Base-by-base conservation (phyloP, 805 yeast species). In the Teunomyces panamensis region DNA sequence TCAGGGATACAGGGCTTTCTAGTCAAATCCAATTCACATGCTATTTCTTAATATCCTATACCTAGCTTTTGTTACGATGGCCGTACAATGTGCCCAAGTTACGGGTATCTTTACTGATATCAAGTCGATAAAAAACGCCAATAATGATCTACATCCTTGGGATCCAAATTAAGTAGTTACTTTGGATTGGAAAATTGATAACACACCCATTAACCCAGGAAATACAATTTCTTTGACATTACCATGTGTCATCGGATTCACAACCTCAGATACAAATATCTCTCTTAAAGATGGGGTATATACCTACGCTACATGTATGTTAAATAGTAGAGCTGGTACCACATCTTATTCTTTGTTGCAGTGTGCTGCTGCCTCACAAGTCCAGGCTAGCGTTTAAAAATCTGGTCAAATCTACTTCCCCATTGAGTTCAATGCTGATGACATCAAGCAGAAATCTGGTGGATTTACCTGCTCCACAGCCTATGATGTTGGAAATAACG, bases 231-330 rank as follows among this genome's bases (percentile, higher is more conserved):
- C 55, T 9, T 57, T 65, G 41, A 39, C 45, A 29, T 43, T 65
- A 50, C 68, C 68, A 2, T 56, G 65, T 51, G 66, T 58, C 9
- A 62, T 51, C 46, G 57, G 56, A 39, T 60, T 62, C 43, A 56
- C 58, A 2, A 43, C 57, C 3, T 11, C 48, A 10, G 30, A 47
- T 13, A 11, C 47, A 8, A 16, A 48, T 3, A 45, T 63, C 9
- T 39, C 45, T 16, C 42, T 54, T 39, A 11, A 29, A 28, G 52
- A 44, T 1, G 45, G 39, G 13, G 41, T 16, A 3, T 24, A n/a
- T 3, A 33, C 39, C 1, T 53, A 41, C 20, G 56, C 56, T n/a
- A 46, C 45, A 4, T 53, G 54, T 47, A 34, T 7, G 6, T 39
- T 46, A 13, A 14, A 14, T 32, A 11, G 45, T 10, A 53, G 55